A percentile compares a stretch with the other conserved stretches of the same genome.
These are phyloP conservation scores for Saccharomyces kudriavzevii DNA, from an alignment of 805 yeast species.

Conservation along the genomic window DNA sequence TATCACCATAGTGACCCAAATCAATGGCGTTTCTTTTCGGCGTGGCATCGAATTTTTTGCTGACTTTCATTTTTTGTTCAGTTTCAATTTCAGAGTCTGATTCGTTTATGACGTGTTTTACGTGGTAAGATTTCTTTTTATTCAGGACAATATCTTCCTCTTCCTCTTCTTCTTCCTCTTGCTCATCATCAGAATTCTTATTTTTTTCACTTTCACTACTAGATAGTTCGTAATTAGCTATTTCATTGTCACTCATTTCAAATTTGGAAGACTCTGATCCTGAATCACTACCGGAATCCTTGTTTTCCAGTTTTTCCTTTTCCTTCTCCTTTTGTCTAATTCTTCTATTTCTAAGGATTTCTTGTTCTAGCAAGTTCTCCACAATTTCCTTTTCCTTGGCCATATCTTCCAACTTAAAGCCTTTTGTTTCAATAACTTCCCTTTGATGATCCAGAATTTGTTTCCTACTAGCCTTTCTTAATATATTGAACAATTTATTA, in stretches of 20 bases:
- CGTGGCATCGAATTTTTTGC: background rate
- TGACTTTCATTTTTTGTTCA: slow-evolving; percentile 2
- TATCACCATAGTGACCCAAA: slow-evolving; percentile 26
- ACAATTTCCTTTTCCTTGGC: slow-evolving; percentile 33
- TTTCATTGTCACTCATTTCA: slow-evolving; percentile 19
- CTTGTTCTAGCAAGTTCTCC: slow-evolving; percentile 37
- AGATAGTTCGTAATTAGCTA: slow-evolving; percentile 10
- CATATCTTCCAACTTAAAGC: slow-evolving; percentile 33
- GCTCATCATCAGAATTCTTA: slow-evolving; percentile 16
- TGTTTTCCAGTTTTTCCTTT: slow-evolving; percentile 12
- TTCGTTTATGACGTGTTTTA: slow-evolving; percentile 1
- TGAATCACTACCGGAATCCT: slow-evolving; percentile 11
- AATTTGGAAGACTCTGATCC: slow-evolving; percentile 7
- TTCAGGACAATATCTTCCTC: slow-evolving; percentile 16
- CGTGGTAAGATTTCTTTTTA: background rate
- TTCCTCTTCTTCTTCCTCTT: slow-evolving; percentile 25
- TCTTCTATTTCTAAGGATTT: slow-evolving; percentile 40
- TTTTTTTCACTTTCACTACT: slow-evolving; percentile 6
- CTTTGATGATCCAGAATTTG: slow-evolving; percentile 45
- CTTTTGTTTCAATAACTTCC: slow-evolving; percentile 39
- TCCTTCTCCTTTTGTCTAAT: slow-evolving; percentile 38
- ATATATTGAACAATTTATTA: slow-evolving; percentile 29
- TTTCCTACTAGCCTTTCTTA: slow-evolving; percentile 38
- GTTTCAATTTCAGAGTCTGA: slow-evolving; percentile 12
- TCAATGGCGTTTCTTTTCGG: slow-evolving; percentile 15